Conservation (phyloP, 129 eudicot genomes). For the Mikania micrantha region DNA sequence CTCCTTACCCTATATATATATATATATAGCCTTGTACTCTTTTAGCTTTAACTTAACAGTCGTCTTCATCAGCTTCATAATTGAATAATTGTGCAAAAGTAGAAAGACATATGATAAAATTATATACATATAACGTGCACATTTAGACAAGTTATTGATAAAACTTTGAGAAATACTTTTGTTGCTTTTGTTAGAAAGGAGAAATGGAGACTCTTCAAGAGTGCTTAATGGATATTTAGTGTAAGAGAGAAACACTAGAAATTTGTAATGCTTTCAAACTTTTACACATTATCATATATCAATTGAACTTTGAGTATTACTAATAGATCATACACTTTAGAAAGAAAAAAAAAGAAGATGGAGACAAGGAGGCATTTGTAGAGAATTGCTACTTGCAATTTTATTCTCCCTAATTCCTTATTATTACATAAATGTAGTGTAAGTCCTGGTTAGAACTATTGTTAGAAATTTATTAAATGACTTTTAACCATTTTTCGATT, state of each 20-base stretch:
- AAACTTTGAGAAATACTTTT: neutral
- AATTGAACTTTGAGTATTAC: neutral
- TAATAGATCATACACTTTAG: neutral
- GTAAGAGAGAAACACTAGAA: neutral
- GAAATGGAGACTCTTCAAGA: neutral
- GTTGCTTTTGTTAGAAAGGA: neutral
- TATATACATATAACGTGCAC: neutral
- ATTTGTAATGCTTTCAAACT: neutral
- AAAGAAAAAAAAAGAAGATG: no score
- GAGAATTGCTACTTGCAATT: neutral
- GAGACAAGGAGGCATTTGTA: neutral
- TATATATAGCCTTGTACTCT: neutral
- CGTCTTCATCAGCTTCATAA: neutral
- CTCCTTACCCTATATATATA: no score
- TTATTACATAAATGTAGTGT: no score
- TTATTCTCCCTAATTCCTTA: no score
- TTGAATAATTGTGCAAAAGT: neutral
- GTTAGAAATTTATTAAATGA: no score
- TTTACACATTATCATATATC: neutral
- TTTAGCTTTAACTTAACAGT: neutral
- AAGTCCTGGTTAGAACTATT: no score
- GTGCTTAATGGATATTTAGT: neutral
- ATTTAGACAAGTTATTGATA: neutral
- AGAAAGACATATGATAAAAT: neutral
- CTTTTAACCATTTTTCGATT: no score